Percentiles rank a stretch among this genome's conserved stretches.
Conservation (phyloP, 1,284 basidiomycete genomes). For the Peniophora sp. region DNA sequence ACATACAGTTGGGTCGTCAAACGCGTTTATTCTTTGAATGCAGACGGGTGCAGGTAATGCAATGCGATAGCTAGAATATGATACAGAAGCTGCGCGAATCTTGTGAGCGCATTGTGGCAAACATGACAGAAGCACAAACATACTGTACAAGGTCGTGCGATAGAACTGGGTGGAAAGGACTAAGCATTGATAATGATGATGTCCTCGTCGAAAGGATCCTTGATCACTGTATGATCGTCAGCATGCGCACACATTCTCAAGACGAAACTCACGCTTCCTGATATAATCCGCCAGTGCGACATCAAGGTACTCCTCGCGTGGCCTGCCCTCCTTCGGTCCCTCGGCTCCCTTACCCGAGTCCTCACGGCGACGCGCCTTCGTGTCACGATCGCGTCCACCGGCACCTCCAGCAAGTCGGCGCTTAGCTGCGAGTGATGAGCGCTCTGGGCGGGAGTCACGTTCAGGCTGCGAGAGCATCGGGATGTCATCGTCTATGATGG, state of each 20-base stretch:
- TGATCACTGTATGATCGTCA: conserved; percentile 26
- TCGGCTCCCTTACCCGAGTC: conserved; percentile 9
- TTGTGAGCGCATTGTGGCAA: no score
- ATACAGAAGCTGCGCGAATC: no score
- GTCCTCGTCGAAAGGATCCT: conserved; percentile 38
- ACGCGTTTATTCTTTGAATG: no score
- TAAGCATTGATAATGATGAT: conserved; percentile 6
- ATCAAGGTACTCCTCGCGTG: conserved; percentile 37
- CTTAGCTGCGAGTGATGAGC: conserved; percentile 18
- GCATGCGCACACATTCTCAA: neutral
- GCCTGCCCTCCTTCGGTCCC: conserved; percentile 18
- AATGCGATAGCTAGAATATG: no score
- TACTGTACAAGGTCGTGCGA: no score
- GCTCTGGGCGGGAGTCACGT: conserved; percentile 11
- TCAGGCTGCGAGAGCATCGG: conserved; percentile 6
- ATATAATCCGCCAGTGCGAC: conserved; percentile 27
- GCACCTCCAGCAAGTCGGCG: conserved; percentile 30
- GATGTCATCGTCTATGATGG: conserved; percentile 9
- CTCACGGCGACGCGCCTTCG: conserved; percentile 34
- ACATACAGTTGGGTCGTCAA: no score
- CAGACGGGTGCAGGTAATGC: no score
- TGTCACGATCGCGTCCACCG: conserved; percentile 26
- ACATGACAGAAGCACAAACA: no score
- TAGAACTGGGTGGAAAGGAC: no score
- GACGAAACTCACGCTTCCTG: conserved; percentile 25